Percentiles rank a stretch among this genome's conserved stretches.
Evolutionary conservation across 179 eudicot species (phyloP).

Genomic region (Sideroxylon spinosum): DNA sequence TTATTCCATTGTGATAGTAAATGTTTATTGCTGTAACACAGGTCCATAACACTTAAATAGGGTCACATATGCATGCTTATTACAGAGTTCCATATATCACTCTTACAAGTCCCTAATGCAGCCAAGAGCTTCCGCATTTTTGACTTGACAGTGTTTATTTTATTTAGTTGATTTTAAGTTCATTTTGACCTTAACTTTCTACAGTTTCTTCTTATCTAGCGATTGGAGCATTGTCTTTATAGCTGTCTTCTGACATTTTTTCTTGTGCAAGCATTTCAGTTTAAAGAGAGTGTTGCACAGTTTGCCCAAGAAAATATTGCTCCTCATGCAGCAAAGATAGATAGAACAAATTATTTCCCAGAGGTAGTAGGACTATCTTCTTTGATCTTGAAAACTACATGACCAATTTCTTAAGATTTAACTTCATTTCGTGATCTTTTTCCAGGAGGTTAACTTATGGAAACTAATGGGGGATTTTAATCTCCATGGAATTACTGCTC

Average conservation of each 20-base stretch:
- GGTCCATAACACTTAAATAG: neutral
- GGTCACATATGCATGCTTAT: neutral
- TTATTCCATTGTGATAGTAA: neutral
- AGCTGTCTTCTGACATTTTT: conserved; percentile 10
- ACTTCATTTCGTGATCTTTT: conserved; percentile 12
- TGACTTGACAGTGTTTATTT: neutral
- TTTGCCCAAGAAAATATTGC: conserved; percentile 76
- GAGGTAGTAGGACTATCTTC: conserved; percentile 41
- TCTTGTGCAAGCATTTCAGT: conserved; percentile 33
- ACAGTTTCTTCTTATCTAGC: neutral
- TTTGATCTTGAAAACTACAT: neutral
- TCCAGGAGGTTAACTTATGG: conserved; percentile 89
- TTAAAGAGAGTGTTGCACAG: conserved; percentile 73
- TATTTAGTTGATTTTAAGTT: conserved; percentile 4
- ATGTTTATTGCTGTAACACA: neutral
- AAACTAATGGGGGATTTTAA: conserved; percentile 97
- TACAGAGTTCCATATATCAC: neutral
- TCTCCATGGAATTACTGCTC: conserved; percentile 96
- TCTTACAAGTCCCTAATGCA: neutral
- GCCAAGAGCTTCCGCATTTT: neutral
- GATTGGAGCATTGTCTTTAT: neutral
- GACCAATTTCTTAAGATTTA: neutral
- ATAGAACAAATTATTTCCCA: conserved; percentile 64
- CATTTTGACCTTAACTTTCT: too few relatives aligned
- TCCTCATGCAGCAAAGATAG: conserved; percentile 62